Evolutionary conservation across 78 protist genomes (phyloP), one percentile per base, ranked within the genome.

Genomic region (Dictyostelium firmibasis): DNA sequence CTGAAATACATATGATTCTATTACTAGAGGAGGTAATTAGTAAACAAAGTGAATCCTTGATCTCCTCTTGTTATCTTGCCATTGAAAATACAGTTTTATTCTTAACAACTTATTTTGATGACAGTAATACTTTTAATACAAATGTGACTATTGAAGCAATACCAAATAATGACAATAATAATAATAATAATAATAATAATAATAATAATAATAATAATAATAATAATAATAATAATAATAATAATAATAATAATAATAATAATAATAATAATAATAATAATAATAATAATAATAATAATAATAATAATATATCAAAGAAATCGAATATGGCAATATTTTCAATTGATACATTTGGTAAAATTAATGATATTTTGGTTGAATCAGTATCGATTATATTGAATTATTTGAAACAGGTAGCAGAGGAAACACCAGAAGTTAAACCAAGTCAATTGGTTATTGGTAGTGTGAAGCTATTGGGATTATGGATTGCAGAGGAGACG

Each of bases 1-100:
- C 93, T 7, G 93, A 87, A 64, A 38, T 78, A 13, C 93, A 87
- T 27, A 87, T 87, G 79, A 23, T 62, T 5, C 29, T 87, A 16
- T 44, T 60, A 23, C 11, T 27, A 1, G 50, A 27, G 11, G 57
- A 72, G 35, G 14, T 9, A 25, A 53, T 75, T 16, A 7, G 23
- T 25, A 25, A 25, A 27, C 83, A 27, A 76, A 33, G 4, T 38
- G 82, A 76, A n/a, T 16, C 82, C 16, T 43, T 87, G 11, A 6
- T 87, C 13, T 13, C 41, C 4, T 27, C 85, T 7, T 87, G 93
- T 44, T 87, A 87, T 27, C 36, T 29, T 3, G 35, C 81, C 0
- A 36, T 87, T 14, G 93, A 87, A 41, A 78, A 62, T 76, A 44
- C 70, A 6, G 70, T 78, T 3, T 13, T 16, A 41, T 64, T 62